phyloP scores from a whole-genome alignment of 208 protist species.

The Leishmania guyanensis region DNA sequence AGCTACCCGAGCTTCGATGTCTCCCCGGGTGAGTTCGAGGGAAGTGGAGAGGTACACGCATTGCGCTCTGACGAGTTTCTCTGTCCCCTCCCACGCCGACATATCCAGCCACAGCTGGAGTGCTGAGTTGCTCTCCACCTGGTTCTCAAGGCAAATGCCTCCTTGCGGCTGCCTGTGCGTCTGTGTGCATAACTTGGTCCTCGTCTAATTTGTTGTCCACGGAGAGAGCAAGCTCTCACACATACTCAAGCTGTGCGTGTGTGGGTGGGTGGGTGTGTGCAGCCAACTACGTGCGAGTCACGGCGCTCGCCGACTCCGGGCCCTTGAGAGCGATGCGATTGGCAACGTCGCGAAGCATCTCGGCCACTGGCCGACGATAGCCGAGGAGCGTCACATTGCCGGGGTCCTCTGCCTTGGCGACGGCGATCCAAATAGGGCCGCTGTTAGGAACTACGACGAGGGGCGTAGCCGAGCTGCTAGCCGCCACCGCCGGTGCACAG shows the following conservation, averaged over 20 bases:
- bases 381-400: constrained; percentile 71
- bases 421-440: constrained; percentile 68
- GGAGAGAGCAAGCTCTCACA: neutral
- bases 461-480: neutral
- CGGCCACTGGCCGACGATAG: constrained; percentile 56
- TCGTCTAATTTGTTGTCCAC: neutral
- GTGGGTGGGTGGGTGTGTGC: neutral
- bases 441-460: constrained; percentile 29
- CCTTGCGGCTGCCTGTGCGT: neutral
- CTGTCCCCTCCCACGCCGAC: neutral
- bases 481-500: neutral
- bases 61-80: neutral
- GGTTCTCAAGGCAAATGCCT: neutral
- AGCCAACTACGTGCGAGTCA: neutral
- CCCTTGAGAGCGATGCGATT: constrained; percentile 40
- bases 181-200: neutral
- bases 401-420: constrained; percentile 56
- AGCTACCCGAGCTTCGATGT: neutral
- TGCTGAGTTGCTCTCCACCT: neutral
- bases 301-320: neutral
- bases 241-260: neutral
- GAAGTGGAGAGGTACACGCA: neutral
- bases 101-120: neutral
- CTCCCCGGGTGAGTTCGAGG: neutral
- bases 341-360: constrained; percentile 67